A percentile compares a stretch with the other conserved stretches of the same genome.
Evolutionary conservation across 2,329 filamentous ascomycete genomes (phyloP).

Genomic region (Exophiala sp.): DNA sequence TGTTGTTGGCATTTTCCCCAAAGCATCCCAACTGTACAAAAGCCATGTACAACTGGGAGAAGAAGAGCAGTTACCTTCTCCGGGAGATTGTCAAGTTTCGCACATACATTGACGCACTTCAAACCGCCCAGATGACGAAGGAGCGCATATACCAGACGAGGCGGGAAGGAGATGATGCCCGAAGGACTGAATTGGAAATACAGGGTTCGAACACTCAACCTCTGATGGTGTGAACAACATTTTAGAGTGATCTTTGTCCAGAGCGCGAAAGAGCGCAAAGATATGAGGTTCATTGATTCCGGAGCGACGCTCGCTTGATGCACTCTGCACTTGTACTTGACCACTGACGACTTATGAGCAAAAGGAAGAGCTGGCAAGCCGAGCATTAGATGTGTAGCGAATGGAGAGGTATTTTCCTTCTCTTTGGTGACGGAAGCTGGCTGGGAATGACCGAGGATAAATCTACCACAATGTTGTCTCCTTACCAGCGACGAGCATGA

Average conservation of each 20-base stretch:
- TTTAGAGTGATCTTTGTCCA: too few relatives aligned
- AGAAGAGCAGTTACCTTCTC: conserved; percentile 84
- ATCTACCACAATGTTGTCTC: too few relatives aligned
- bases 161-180: conserved; percentile 23
- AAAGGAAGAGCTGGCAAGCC: not conserved
- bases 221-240: conserved; percentile 3
- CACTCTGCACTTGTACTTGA: not conserved
- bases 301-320: not conserved
- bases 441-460: too few relatives aligned
- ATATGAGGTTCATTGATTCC: too few relatives aligned
- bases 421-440: too few relatives aligned
- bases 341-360: not conserved
- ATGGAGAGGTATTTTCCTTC: too few relatives aligned
- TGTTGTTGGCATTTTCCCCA: conserved; percentile 84
- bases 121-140: conserved; percentile 63
- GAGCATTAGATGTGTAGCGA: not conserved
- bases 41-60: conserved; percentile 95
- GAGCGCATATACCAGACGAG: conserved; percentile 57
- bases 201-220: conserved; percentile 7
- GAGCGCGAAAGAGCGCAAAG: not conserved
- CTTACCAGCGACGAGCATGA: not conserved
- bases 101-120: conserved; percentile 84
- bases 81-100: conserved; percentile 94
- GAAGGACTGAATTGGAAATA: conserved; percentile 14
- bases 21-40: conserved; percentile 72